Evolutionary conservation across 495 filamentous ascomycete species (phyloP), one percentile per base, ranked within the genome.

Genomic region (Letharia lupina): DNA sequence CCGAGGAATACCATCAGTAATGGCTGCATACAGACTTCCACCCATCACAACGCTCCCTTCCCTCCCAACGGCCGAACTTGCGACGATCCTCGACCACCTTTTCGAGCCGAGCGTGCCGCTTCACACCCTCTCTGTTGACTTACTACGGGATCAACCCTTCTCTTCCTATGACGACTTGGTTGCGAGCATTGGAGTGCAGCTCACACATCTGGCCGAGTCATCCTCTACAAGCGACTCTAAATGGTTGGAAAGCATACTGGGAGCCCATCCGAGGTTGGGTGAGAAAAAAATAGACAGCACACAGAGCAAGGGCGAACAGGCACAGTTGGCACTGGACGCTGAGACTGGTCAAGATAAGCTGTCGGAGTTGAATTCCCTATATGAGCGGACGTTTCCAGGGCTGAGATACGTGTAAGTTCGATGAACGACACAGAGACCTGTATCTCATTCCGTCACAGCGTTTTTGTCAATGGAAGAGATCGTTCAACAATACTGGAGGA

Each of bases 181-280:
- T 65, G 81, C 82, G 47, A 81, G 80, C 42, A 78, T 91, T 31
- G 81, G 82, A 18, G 74, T 75, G 23, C 83, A 83, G 68, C 76
- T 87, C 61, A 81, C 74, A 66, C 83, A 81, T 71, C 79, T 81
- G 56, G 79, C 71, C 63, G 84, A 73, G 68, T 87, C 76, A 62
- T 74, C 69, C 47, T 78, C 73, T 68, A 78, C 76, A 69, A 81
- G 73, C 69, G 84, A 90, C 67, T 81, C 77, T 20, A 73, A 79
- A 48, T 80, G 81, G 70, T 78, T 91, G 20, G 78, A 89, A 47
- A 81, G 80, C 33, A 94, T 97, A 67, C 79, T 97, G 23, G 87
- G 84, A n/a, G 87, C 89, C 56, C 94, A 98, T 76, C 94, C 94
- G 9, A 83, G 94, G 5, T 79, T 98, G 65, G 94, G 94, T 40